Conservation (phyloP, 805 yeast genomes). For the Debaryomyces maramus region DNA sequence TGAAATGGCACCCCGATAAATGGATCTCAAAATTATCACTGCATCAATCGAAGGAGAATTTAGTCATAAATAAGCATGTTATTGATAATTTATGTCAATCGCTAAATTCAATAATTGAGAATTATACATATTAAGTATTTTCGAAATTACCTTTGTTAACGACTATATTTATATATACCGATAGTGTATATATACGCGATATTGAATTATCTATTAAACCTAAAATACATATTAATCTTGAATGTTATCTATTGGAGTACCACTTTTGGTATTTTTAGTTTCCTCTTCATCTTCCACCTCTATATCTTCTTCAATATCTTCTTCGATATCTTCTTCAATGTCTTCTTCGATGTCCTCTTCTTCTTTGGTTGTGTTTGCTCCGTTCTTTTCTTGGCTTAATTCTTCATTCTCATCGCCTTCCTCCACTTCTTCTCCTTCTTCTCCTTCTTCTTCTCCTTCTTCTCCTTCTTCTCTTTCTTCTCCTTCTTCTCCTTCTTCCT, state of each 20-base stretch:
- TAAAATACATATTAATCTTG: conserved; percentile 5
- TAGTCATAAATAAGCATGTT: conserved; percentile 23
- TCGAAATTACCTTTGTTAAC: not conserved
- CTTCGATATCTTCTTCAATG: conserved; percentile 15
- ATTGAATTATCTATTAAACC: conserved; percentile 4
- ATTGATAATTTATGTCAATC: conserved; percentile 31
- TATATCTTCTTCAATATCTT: conserved; percentile 17
- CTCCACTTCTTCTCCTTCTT: conserved; percentile 42
- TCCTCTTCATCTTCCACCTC: conserved; percentile 9
- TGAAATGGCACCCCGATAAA: conserved; percentile 73
- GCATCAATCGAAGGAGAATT: conserved; percentile 7
- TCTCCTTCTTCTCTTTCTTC: conserved; percentile 50
- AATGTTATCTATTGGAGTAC: conserved; percentile 12
- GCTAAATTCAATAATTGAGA: conserved; percentile 29
- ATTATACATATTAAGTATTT: not conserved
- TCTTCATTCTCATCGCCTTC: conserved; percentile 41
- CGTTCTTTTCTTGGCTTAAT: conserved; percentile 22
- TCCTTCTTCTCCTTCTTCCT: conserved; percentile 48
- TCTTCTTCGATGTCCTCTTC: conserved; percentile 24
- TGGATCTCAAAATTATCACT: conserved; percentile 37
- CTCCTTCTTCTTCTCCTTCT: conserved; percentile 42
- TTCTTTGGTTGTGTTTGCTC: conserved; percentile 18
- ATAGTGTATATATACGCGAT: not conserved
- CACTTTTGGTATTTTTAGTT: conserved; percentile 1
- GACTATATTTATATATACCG: conserved; percentile 1